Base-by-base conservation (phyloP, 768 basidiomycete genomes). In the Pisolithus microcarpus region DNA sequence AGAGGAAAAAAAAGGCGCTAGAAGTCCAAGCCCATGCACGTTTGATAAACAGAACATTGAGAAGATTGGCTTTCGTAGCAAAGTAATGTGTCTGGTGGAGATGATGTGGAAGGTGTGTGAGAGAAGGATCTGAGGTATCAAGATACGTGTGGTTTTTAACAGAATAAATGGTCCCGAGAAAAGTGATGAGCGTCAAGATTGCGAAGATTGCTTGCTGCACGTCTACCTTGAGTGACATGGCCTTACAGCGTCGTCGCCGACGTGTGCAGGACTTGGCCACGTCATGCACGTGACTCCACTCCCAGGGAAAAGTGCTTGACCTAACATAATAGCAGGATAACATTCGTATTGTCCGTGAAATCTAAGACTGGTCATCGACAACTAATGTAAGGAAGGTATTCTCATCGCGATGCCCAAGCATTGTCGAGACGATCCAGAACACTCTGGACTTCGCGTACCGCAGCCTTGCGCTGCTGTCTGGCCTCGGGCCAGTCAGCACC, bases 1-100 rank as follows among this genome's bases (percentile, higher is more conserved):
- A 85, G 23, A 76, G 71, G 49, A 76, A 58, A 49, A 83, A 61
- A 59, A 89, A 91, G 0, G 78, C 73, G 31, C 72, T 73, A 7
- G 88, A 76, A 1, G 92, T 93, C 92, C 93, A 96, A 0, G 71
- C 90, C 93, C 95, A 96, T 21, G 86, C 81, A 48, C 79, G 75
- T 70, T 98, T 98, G 63, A 94, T 90, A 69, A 95, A 94, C 59
- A 79, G 71, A 51, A 84, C 76, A 62, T 97, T 98, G 62, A 98
- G 75, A 1, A 77, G 45, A 62, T 93, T 97, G 57, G 75, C 68
- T 66, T 94, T 94, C 58, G 72, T 76, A 10, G 93, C 91, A 61
- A 91, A 91, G 68, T 83, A 85, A 65, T 87, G 73, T 0, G 82
- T 68, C 10, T 65, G 51, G 50, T 80, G 70, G 30, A 88, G 77